Percentiles rank a stretch among this genome's conserved stretches.
These are phyloP conservation scores for Lachnellula occidentalis DNA, from an alignment of 2,329 filamentous ascomycete genomes.

Conservation along the genomic window DNA sequence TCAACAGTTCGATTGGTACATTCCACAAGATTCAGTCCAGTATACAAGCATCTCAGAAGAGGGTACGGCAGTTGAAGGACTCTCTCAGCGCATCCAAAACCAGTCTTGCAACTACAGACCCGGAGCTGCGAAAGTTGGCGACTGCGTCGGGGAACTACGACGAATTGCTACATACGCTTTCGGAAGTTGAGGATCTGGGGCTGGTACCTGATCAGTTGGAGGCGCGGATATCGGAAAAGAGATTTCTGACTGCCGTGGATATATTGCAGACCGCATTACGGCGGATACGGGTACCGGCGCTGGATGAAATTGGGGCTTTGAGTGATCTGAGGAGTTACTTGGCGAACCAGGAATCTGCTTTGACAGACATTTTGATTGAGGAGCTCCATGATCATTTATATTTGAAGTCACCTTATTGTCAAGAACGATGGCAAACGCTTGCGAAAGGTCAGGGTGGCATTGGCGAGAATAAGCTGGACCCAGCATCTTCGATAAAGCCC, in stretches of 20 bases:
- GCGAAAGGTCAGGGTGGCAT: constrained; percentile 56
- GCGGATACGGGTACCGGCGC: constrained; percentile 76
- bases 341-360: constrained; percentile 81
- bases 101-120: constrained; percentile 78
- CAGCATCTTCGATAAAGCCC: constrained; percentile 39
- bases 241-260: constrained; percentile 88
- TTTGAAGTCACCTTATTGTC: constrained; percentile 94
- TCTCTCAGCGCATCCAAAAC: constrained; percentile 76
- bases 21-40: constrained; percentile 98
- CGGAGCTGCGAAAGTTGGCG: constrained; percentile 85
- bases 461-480: constrained; percentile 39
- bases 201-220: constrained; percentile 88
- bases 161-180: constrained; percentile 75
- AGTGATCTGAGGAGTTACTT: constrained; percentile 83
- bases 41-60: constrained; percentile 81
- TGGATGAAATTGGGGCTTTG: constrained; percentile 86
- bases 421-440: constrained; percentile 87
- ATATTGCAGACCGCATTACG: constrained; percentile 82
- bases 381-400: constrained; percentile 97
- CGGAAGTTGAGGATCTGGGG: constrained; percentile 81
- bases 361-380: constrained; percentile 95
- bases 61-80: constrained; percentile 76
- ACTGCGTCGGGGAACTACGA: constrained; percentile 87
- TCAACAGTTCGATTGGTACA: constrained; percentile 97
- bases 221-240: constrained; percentile 91